Conservation (phyloP, 2,329 filamentous ascomycete genomes). For the Teratosphaeria nubilosa region DNA sequence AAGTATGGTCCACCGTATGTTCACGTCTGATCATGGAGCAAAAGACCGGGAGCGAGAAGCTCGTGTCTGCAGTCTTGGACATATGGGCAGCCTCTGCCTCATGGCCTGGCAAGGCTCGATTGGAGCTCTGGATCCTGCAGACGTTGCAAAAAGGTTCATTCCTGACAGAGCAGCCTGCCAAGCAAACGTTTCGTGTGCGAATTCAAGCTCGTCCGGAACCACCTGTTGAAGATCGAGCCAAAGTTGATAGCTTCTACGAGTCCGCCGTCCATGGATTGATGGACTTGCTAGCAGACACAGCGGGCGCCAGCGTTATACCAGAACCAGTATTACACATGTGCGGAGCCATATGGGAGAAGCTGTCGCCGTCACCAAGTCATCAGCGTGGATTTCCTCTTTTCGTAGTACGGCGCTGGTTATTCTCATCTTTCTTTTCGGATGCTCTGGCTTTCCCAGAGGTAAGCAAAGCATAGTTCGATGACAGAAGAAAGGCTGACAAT, state of each 20-base stretch:
- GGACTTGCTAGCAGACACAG: constrained; percentile 70
- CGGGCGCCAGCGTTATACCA: constrained; percentile 71
- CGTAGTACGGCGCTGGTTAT: constrained; percentile 85
- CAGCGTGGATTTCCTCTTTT: constrained; percentile 65
- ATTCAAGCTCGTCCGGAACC: constrained; percentile 63
- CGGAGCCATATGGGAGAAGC: constrained; percentile 68
- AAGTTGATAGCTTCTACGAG: constrained; percentile 81
- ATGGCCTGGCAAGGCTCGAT: constrained; percentile 79
- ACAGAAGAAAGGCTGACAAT: constrained; percentile 12
- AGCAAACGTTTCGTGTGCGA: constrained; percentile 57
- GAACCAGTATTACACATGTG: constrained; percentile 75
- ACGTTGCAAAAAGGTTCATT: constrained; percentile 89
- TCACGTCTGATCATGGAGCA: constrained; percentile 71
- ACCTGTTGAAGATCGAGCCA: constrained; percentile 62
- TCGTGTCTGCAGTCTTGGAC: constrained; percentile 75
- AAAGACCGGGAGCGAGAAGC: constrained; percentile 66
- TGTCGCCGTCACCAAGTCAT: constrained; percentile 53
- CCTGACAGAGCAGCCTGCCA: constrained; percentile 73
- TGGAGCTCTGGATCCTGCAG: constrained; percentile 93
- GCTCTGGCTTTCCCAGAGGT: constrained; percentile 85
- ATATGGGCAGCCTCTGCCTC: constrained; percentile 78
- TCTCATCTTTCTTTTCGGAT: constrained; percentile 74
- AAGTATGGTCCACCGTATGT: constrained; percentile 81
- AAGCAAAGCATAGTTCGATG: constrained; percentile 16
- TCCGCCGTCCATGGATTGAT: constrained; percentile 72